A percentile compares a stretch with the other conserved stretches of the same genome.
Conservation (phyloP, 192 early-diverging fungal species). For the Kickxella alabastrina region DNA sequence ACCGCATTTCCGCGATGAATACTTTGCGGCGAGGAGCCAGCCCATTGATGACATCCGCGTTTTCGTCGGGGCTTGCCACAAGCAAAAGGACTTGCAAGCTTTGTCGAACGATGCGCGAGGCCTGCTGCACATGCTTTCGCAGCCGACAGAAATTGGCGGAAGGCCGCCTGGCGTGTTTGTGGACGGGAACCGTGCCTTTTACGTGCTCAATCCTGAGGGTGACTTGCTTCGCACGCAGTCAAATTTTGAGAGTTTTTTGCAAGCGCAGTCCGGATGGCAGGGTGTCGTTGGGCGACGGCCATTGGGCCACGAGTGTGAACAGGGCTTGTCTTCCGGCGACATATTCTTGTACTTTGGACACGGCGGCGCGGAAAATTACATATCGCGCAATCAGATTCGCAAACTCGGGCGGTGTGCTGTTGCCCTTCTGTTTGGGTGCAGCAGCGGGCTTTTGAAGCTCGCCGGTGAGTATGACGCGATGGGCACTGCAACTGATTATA, state of each 20-base stretch:
- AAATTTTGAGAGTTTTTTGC: conserved; percentile 57
- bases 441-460: conserved; percentile 73
- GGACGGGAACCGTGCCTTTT: conserved; percentile 58
- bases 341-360: conserved; percentile 92
- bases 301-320: conserved; percentile 58
- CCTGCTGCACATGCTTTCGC: no score
- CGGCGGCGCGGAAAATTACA: conserved; percentile 83
- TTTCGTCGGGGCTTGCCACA: conserved; percentile 82
- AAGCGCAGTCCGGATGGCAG: conserved; percentile 55
- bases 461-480: conserved; percentile 86
- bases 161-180: conserved; percentile 21
- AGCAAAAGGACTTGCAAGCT: no score
- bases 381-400: conserved; percentile 63
- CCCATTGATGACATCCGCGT: conserved; percentile 47
- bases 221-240: conserved; percentile 81
- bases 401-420: conserved; percentile 68
- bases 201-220: conserved; percentile 87
- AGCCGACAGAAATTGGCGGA: no score
- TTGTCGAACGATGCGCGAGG: no score
- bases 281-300: conserved; percentile 71
- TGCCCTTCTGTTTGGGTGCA: conserved; percentile 88
- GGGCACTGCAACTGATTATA: conserved; percentile 79
- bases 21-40: conserved; percentile 1
- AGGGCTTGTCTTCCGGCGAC: conserved; percentile 55
- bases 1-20: conserved; percentile 53